Base-by-base conservation (phyloP, 208 protist genomes). In the Trypanosoma avium region DNA sequence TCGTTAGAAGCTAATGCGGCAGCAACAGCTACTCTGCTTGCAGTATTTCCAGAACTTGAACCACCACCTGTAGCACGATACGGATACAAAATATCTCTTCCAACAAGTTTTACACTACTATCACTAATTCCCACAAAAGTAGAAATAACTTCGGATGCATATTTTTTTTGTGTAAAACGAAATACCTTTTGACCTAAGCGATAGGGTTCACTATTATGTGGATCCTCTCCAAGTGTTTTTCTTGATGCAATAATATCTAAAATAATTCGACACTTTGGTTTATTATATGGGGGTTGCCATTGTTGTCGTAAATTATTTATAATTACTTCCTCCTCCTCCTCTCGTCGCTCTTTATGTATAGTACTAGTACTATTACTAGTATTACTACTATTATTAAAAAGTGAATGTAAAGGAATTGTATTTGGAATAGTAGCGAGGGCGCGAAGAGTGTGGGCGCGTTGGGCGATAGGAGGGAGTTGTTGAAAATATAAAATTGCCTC, bases 171-270 rank as follows among this genome's bases (percentile, higher is more conserved):
- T 29, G 73, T 42, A 54, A 75, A 71, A 7, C 57, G 21, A 60
- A 88, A 88, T 6, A 86, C 52, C 29, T 58, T 40, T 56, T 90
- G 75, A 0, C 80, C 84, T 21, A 90, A 62, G 24, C 50, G 61
- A 62, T 94, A 88, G 27, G 88, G 82, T 0, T 60, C 53, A 27
- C 88, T 94, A 33, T 62, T 58, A 26, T 70, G 61, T n/a, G 79
- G 77, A 0, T 57, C 55, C 4, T 66, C 54, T 1, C 82, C 75
- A 15, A 94, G 75, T 21, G 81, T 77, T 48, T 94, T 94, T 36
- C 88, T 81, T 1, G 84, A 91, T 17, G 84, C 88, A n/a, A 94
- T 45, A 47, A 94, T 82, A 58, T 94, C 84, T 3, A 91, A 50
- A 29, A 83, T 61, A 21, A 83, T 21, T 1, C 61, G 62, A 36